Evolutionary conservation across 495 filamentous ascomycete genomes (phyloP).

Genomic region (Cladorrhinum samala): DNA sequence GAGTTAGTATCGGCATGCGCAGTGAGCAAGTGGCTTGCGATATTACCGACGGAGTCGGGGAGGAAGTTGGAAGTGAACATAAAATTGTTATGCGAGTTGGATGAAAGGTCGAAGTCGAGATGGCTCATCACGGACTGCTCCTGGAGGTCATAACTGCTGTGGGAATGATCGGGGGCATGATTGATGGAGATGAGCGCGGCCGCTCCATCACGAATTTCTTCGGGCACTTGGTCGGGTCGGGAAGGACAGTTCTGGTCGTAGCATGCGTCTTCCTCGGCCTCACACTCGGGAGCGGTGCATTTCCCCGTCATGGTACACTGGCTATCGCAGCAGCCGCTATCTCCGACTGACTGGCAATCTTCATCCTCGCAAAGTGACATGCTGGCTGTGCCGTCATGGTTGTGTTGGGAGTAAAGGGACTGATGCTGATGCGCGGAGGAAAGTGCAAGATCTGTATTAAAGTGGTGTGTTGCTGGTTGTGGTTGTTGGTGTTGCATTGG

Average conservation of each 20-base stretch:
- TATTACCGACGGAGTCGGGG: slow-evolving; percentile 13
- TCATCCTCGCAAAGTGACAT: slow-evolving; percentile 20
- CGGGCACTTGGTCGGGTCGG: slow-evolving; percentile 12
- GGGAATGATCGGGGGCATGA: slow-evolving; percentile 17
- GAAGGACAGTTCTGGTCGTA: slow-evolving; percentile 30
- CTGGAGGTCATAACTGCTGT: slow-evolving; percentile 10
- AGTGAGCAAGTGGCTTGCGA: slow-evolving; percentile 25
- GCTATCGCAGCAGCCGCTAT: slow-evolving; percentile 29
- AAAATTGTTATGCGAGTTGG: slow-evolving; percentile 10
- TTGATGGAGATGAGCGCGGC: slow-evolving; percentile 33
- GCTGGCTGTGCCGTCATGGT: slow-evolving; percentile 7
- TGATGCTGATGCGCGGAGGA: slow-evolving; percentile 8
- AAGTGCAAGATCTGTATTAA: slow-evolving; percentile 1
- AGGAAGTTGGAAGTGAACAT: slow-evolving; percentile 10
- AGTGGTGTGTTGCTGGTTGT: background rate
- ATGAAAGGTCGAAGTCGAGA: slow-evolving; percentile 14
- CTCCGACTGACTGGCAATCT: slow-evolving; percentile 24
- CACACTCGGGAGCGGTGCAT: slow-evolving; percentile 27
- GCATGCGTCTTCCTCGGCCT: slow-evolving; percentile 27
- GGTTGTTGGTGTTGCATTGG: background rate
- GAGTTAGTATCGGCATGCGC: slow-evolving; percentile 18
- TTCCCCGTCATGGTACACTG: slow-evolving; percentile 36
- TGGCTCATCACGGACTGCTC: slow-evolving; percentile 12
- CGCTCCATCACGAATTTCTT: slow-evolving; percentile 23
- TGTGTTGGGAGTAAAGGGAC: slow-evolving; percentile 3